Percentiles rank a stretch among this genome's conserved stretches.
Evolutionary conservation across 495 filamentous ascomycete species (phyloP).

Genomic region (Penicillium simplicissimum): DNA sequence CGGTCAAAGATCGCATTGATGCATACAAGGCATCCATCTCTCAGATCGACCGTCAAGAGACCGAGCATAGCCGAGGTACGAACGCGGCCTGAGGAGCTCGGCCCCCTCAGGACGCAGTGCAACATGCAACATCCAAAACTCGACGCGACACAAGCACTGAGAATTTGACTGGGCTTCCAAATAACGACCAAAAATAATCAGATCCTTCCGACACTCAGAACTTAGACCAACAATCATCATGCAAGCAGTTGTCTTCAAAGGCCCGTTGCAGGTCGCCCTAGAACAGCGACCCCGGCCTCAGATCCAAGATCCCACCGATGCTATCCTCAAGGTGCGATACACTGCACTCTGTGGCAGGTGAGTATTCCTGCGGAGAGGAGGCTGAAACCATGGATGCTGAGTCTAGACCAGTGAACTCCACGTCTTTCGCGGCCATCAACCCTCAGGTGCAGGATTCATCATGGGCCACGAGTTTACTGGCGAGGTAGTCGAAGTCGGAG

Average conservation of each 20-base stretch:
- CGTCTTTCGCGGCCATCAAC: constrained; percentile 32
- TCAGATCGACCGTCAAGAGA: no score
- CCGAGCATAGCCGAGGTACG: constrained; percentile 17
- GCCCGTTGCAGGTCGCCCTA: constrained; percentile 36
- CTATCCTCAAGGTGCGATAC: constrained; percentile 78
- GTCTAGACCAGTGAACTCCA: constrained; percentile 24
- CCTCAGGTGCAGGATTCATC: constrained; percentile 63
- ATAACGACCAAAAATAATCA: neutral
- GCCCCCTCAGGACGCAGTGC: constrained; percentile 9
- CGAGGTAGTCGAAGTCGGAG: constrained; percentile 23
- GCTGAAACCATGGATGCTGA: no score
- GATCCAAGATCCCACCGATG: constrained; percentile 70
- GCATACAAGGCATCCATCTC: no score
- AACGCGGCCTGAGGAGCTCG: neutral
- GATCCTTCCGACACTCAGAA: neutral
- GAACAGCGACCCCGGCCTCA: constrained; percentile 48
- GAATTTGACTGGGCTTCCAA: neutral
- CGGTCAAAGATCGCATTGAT: neutral
- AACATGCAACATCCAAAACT: neutral
- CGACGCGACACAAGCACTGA: neutral
- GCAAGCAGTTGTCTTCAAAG: constrained; percentile 42
- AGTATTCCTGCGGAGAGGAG: constrained; percentile 30
- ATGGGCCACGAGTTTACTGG: constrained; percentile 48
- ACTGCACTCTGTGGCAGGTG: constrained; percentile 89
- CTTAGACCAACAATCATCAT: constrained; percentile 8